Conservation (phyloP, 2,329 filamentous ascomycete species). For the Trichoderma brevicompactum region DNA sequence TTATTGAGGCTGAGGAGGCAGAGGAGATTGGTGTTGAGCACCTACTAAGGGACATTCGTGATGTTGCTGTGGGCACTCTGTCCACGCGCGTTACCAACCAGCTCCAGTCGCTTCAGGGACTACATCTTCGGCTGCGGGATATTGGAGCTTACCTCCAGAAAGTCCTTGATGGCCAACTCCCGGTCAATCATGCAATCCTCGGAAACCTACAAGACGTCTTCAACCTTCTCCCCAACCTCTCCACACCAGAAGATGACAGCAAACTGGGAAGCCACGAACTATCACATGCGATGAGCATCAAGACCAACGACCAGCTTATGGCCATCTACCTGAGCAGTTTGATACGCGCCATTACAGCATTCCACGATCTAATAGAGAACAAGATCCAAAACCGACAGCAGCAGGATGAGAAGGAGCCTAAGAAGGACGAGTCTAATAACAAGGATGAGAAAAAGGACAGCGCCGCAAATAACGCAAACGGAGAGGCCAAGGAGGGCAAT, state of each 20-base stretch:
- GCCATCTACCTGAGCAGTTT: conserved; percentile 95
- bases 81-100: conserved; percentile 97
- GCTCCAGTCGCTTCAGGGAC: conserved; percentile 92
- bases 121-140: conserved; percentile 91
- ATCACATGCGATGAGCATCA: conserved; percentile 95
- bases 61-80: conserved; percentile 94
- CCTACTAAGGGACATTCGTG: conserved; percentile 93
- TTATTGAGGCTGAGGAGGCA: conserved; percentile 98
- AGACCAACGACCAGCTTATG: conserved; percentile 99
- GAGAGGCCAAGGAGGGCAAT: conserved; percentile 54
- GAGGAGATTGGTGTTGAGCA: conserved; percentile 99
- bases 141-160: conserved; percentile 96
- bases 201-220: conserved; percentile 99
- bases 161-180: conserved; percentile 88
- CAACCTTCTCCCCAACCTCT: conserved; percentile 95
- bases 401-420: conserved; percentile 91
- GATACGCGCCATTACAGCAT: conserved; percentile 96
- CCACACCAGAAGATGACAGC: conserved; percentile 73
- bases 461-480: conserved; percentile 45
- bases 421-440: conserved; percentile 70
- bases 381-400: conserved; percentile 99
- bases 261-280: conserved; percentile 77
- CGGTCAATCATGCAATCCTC: conserved; percentile 95
- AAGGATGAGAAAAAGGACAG: conserved; percentile 64
- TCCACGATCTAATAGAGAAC: conserved; percentile 99